phyloP scores from a whole-genome alignment of 2,329 filamentous ascomycete genomes.

The Coleophoma cylindrospora region DNA sequence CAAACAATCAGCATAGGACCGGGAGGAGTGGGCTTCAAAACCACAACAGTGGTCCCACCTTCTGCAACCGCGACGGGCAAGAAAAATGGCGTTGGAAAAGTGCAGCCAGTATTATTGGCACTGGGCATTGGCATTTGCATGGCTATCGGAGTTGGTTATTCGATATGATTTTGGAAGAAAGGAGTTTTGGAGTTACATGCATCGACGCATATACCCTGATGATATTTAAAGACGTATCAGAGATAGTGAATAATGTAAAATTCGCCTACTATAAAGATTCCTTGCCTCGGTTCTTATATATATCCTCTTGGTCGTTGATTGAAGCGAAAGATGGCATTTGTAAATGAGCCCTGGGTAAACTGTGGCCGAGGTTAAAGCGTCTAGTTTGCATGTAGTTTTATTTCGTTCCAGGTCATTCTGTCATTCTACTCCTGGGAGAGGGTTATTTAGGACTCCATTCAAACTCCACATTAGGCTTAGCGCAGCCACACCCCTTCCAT shows the following conservation, averaged over 20 bases:
- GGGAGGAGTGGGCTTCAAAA: constrained; percentile 19
- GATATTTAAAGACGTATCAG: no score
- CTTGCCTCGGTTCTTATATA: no score
- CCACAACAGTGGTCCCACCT: constrained; percentile 16
- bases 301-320: no score
- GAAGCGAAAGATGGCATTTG: no score
- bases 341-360: no score
- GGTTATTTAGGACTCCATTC: no score
- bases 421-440: no score
- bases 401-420: no score
- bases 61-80: constrained; percentile 6
- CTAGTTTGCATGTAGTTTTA: no score
- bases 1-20: constrained; percentile 19
- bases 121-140: constrained; percentile 8
- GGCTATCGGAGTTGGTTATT: constrained; percentile 4
- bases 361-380: no score
- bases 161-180: constrained; percentile 7
- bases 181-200: constrained; percentile 2
- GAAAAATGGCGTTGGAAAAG: constrained; percentile 7
- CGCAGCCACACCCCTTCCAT: neutral
- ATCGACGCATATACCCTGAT: constrained; percentile 10
- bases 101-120: constrained; percentile 2
- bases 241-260: no score
- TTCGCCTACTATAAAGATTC: no score
- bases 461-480: neutral